phyloP scores from a whole-genome alignment of 2,329 filamentous ascomycete species.

The Neonectria sp. region DNA sequence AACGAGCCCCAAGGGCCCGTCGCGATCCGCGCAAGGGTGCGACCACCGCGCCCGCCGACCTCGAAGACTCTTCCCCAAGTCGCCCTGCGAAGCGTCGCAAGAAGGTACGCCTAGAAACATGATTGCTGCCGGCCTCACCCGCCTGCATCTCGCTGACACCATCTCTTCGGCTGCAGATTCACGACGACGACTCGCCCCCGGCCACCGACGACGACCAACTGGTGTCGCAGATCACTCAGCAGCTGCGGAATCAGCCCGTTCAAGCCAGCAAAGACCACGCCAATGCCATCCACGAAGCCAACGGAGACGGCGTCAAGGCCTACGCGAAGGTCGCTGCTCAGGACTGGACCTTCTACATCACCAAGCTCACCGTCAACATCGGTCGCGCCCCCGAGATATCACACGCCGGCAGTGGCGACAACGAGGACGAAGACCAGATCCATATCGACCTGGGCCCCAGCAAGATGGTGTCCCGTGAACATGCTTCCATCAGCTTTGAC shows the following conservation, averaged over 20 bases:
- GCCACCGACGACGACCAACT: conserved; percentile 68
- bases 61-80: conserved; percentile 70
- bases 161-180: conserved; percentile 50
- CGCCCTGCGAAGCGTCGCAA: conserved; percentile 76
- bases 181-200: conserved; percentile 55
- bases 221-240: conserved; percentile 70
- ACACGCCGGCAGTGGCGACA: conserved; percentile 57
- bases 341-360: conserved; percentile 89
- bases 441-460: conserved; percentile 92
- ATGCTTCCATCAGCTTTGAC: conserved; percentile 83
- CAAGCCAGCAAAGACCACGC: conserved; percentile 75
- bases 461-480: conserved; percentile 84
- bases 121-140: conserved; percentile 6
- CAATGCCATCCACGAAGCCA: conserved; percentile 74
- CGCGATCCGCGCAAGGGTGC: conserved; percentile 58
- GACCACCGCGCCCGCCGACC: conserved; percentile 54
- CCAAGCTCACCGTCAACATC: conserved; percentile 81
- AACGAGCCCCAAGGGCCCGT: conserved; percentile 55
- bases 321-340: conserved; percentile 87
- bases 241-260: conserved; percentile 64
- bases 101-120: conserved; percentile 61
- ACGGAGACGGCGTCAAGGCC: conserved; percentile 76
- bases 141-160: conserved; percentile 33
- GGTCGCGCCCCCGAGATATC: conserved; percentile 75
- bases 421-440: conserved; percentile 68